phyloP scores from a whole-genome alignment of 495 filamentous ascomycete species.

The Tuber borchii region DNA sequence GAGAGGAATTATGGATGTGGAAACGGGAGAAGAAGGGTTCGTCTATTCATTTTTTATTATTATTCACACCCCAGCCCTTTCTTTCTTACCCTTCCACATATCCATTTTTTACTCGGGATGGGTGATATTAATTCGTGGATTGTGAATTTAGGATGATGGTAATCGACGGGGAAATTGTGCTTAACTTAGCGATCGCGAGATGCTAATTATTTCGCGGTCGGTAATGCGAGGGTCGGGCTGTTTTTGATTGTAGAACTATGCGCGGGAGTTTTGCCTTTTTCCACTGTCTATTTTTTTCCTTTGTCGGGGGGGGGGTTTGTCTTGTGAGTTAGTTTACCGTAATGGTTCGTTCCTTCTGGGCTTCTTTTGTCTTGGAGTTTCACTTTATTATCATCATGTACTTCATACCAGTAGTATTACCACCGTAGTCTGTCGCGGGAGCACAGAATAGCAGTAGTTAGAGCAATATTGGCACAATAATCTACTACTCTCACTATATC shows the following conservation, averaged over 20 bases:
- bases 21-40: neutral
- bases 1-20: conserved; percentile 27
- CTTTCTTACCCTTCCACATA: too few relatives aligned
- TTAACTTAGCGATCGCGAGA: neutral
- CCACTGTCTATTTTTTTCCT: neutral
- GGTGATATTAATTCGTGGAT: neutral
- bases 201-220: neutral
- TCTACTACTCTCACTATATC: neutral
- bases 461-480: conserved; percentile 6
- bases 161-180: neutral
- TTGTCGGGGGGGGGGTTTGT: neutral
- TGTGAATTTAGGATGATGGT: neutral
- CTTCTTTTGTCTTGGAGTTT: conserved; percentile 10
- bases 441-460: conserved; percentile 1
- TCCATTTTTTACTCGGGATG: neutral
- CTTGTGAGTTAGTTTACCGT: neutral
- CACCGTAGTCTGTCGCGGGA: neutral
- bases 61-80: neutral
- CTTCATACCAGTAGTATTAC: neutral
- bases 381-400: neutral
- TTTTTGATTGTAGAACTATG: neutral
- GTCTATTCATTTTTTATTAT: neutral
- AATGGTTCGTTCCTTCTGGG: neutral
- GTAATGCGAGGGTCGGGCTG: neutral
- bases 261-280: neutral